Evolutionary conservation across 352 stramenopile genomes (phyloP).

Genomic region (Phytopythium boreale): DNA sequence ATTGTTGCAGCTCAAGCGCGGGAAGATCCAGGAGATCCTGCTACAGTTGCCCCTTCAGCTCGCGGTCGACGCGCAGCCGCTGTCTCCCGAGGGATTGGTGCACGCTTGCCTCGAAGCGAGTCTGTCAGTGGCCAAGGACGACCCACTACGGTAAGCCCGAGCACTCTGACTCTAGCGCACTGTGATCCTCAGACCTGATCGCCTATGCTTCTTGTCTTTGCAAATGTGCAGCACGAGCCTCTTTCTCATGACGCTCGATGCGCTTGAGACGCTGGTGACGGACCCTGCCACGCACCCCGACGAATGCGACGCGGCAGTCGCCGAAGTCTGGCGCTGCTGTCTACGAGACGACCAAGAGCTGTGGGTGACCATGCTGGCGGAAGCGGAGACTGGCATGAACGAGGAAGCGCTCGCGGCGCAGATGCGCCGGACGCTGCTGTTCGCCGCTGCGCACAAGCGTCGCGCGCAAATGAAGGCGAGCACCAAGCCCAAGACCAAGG

Average conservation of each 20-base stretch:
- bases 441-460: conserved; percentile 46
- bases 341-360: conserved; percentile 52
- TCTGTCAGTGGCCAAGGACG: conserved; percentile 34
- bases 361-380: conserved; percentile 50
- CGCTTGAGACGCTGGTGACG: conserved; percentile 48
- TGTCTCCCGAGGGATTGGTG: conserved; percentile 42
- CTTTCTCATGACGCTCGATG: conserved; percentile 69
- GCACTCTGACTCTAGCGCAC: neutral
- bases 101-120: conserved; percentile 47
- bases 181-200: neutral
- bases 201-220: neutral
- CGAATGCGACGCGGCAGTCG: conserved; percentile 46
- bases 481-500: conserved; percentile 7
- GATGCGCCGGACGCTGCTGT: conserved; percentile 76
- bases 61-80: conserved; percentile 30
- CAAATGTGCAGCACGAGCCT: conserved; percentile 47
- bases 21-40: conserved; percentile 61
- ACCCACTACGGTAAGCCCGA: conserved; percentile 45
- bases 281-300: conserved; percentile 16
- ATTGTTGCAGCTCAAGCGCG: conserved; percentile 37
- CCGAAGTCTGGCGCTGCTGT: conserved; percentile 52
- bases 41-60: conserved; percentile 49
- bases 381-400: conserved; percentile 53
- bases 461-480: conserved; percentile 16
- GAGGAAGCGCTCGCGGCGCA: conserved; percentile 56